A percentile compares a stretch with the other conserved stretches of the same genome.
Conservation (phyloP, 768 basidiomycete genomes). For the Glaciozyma antarctica region DNA sequence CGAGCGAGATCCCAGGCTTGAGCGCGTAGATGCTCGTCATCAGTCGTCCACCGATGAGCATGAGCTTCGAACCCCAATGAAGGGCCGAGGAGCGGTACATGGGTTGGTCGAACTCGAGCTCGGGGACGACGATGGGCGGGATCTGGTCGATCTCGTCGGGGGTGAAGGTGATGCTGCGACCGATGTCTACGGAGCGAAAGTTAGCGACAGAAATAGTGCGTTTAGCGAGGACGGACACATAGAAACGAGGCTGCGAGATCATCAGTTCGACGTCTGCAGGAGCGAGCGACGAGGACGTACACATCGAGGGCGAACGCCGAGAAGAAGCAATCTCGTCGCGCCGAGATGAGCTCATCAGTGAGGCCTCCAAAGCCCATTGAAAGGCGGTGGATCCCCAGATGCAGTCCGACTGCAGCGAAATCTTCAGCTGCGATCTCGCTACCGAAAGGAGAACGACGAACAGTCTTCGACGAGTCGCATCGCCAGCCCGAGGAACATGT, state of each 20-base stretch:
- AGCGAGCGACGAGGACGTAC: constrained; percentile 1
- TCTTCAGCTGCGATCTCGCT: too few relatives aligned
- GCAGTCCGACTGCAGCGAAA: neutral
- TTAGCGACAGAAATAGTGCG: too few relatives aligned
- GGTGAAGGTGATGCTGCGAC: neutral
- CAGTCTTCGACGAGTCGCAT: constrained; percentile 6
- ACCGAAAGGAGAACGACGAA: too few relatives aligned
- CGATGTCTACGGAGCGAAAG: neutral
- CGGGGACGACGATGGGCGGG: constrained; percentile 12
- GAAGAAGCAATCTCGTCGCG: neutral
- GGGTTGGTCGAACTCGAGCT: constrained; percentile 18
- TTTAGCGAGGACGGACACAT: neutral
- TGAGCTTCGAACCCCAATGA: constrained; percentile 11
- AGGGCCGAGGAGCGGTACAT: constrained; percentile 19
- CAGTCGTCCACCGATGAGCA: constrained; percentile 12
- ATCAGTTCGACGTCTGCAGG: neutral
- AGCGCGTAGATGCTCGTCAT: constrained; percentile 19
- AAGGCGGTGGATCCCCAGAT: constrained; percentile 10
- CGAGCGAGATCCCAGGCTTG: constrained; percentile 9
- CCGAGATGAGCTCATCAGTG: neutral
- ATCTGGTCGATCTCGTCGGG: constrained; percentile 7
- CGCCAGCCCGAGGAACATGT: constrained; percentile 8
- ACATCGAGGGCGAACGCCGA: neutral
- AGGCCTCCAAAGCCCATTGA: constrained; percentile 4
- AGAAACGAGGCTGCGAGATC: neutral